Percentiles rank a stretch among this genome's conserved stretches.
Conservation (phyloP, 108 stramenopile species). For the Chaetoceros tenuissimus region DNA sequence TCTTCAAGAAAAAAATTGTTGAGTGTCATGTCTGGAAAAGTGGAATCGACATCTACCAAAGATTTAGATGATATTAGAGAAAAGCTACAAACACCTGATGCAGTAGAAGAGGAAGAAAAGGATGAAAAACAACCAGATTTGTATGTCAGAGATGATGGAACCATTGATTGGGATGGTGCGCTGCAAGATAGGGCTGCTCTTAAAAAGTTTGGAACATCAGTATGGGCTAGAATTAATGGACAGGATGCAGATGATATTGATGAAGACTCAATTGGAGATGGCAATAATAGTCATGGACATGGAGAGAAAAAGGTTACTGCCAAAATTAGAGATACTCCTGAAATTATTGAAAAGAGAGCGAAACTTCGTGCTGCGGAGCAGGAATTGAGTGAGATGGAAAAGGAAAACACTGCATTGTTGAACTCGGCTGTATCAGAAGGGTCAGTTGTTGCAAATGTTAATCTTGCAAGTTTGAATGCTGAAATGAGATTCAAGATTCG, state of each 20-base stretch:
- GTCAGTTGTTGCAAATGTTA: conserved; percentile 76
- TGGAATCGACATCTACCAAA: conserved; percentile 9
- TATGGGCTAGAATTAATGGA: conserved; percentile 95
- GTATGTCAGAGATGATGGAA: conserved; percentile 94
- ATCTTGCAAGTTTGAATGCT: conserved; percentile 61
- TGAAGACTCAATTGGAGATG: conserved; percentile 22
- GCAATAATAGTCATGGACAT: conserved; percentile 3
- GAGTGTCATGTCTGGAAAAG: conserved; percentile 10
- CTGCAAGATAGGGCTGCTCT: conserved; percentile 88
- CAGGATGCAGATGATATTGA: conserved; percentile 53
- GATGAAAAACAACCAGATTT: conserved; percentile 43
- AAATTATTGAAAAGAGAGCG: conserved; percentile 47
- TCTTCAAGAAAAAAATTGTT: conserved; percentile 19
- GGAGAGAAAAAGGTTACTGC: conserved; percentile 41
- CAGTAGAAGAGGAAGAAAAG: not conserved
- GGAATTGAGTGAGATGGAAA: conserved; percentile 40
- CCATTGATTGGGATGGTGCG: conserved; percentile 96
- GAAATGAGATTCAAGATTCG: conserved; percentile 57
- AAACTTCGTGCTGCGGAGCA: conserved; percentile 26
- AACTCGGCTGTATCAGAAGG: conserved; percentile 62
- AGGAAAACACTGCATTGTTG: conserved; percentile 53
- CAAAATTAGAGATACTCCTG: conserved; percentile 75
- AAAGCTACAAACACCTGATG: not conserved
- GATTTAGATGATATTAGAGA: conserved; percentile 25
- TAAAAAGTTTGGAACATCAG: conserved; percentile 76